Base-by-base conservation (phyloP, 768 basidiomycete genomes). In the Coprinopsis cinerea region DNA sequence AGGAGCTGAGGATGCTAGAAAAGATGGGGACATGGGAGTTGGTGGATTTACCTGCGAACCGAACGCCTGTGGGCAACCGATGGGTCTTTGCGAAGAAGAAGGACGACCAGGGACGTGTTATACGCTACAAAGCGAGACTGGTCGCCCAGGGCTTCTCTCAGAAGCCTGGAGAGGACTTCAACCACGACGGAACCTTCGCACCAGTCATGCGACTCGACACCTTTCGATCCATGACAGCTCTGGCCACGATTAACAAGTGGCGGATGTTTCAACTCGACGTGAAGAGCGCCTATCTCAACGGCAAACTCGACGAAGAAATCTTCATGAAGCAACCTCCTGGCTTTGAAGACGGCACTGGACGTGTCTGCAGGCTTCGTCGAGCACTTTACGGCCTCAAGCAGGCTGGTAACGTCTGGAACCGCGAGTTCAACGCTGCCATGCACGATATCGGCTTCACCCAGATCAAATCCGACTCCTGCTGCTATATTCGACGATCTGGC, bases 301-400 rank as follows among this genome's bases (percentile, higher is more conserved):
- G 50, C 2, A 25, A 36, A 43, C 49, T 55, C 15, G 50, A 55
- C 39, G 44, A 55, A 46, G 30, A 52, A n/a, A 51, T 52, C 11
- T 55, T 43, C 26, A 55, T 55, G 49, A 18, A 35, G 20, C 50
- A 52, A 30, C 50, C 54, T n/a, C 41, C 50, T 18, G 50, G 49
- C 10, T 47, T 30, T 47, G 51, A 41, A 14, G 36, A 52, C 17
- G 36, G 35, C 4, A 52, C 40, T 2, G 24, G 30, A 2, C 48
- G 48, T 2, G 48, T 49, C 39, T 49, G 48, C 18, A 11, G 14
- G 1, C 57, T 73, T 0, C 36, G 48, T 0, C 53, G 58, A n/a
- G 57, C 62, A 0, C 51, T 77, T 2, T 77, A 77, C 44, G 67
- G 75, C 0, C 62, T 75, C 5, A 62, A 64, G 30, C 64, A 66